Evolutionary conservation across 208 protist species (phyloP).

Genomic region (Angomonas deanei): DNA sequence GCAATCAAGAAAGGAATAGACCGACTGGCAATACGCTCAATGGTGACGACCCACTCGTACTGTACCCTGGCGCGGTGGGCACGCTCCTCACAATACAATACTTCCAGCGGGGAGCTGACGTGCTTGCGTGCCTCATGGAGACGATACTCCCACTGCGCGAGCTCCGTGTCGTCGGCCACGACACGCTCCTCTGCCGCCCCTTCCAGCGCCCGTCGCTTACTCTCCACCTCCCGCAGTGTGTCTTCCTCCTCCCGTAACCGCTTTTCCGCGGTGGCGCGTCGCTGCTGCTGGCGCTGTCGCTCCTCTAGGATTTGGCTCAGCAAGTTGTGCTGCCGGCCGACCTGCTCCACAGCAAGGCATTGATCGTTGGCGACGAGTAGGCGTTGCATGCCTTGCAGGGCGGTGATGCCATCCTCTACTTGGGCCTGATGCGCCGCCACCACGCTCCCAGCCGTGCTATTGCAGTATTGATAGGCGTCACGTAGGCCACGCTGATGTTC

Average conservation of each 20-base stretch:
- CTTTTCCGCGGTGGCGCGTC: not conserved
- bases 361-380: slow-evolving; percentile 80
- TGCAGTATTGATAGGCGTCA: slow-evolving; percentile 65
- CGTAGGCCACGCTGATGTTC: slow-evolving; percentile 71
- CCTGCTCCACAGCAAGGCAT: slow-evolving; percentile 51
- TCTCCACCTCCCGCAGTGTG: slow-evolving; percentile 31
- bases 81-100: slow-evolving; percentile 42
- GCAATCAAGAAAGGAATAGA: slow-evolving; percentile 30
- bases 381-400: slow-evolving; percentile 65
- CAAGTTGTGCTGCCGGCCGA: slow-evolving; percentile 55
- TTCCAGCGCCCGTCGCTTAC: slow-evolving; percentile 45
- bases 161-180: slow-evolving; percentile 35
- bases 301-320: slow-evolving; percentile 26
- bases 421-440: slow-evolving; percentile 46
- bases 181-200: slow-evolving; percentile 29
- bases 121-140: slow-evolving; percentile 52
- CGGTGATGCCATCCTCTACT: slow-evolving; percentile 59
- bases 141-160: slow-evolving; percentile 77
- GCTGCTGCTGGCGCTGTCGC: slow-evolving; percentile 7
- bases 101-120: slow-evolving; percentile 30
- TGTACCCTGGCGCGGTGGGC: slow-evolving; percentile 36
- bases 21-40: slow-evolving; percentile 59
- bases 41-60: slow-evolving; percentile 62
- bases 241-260: not conserved
- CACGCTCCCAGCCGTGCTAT: slow-evolving; percentile 38